Evolutionary conservation across 2,329 filamentous ascomycete genomes (phyloP), one percentile per base, ranked within the genome.

Genomic region (Fusarium brevicatenulatum): DNA sequence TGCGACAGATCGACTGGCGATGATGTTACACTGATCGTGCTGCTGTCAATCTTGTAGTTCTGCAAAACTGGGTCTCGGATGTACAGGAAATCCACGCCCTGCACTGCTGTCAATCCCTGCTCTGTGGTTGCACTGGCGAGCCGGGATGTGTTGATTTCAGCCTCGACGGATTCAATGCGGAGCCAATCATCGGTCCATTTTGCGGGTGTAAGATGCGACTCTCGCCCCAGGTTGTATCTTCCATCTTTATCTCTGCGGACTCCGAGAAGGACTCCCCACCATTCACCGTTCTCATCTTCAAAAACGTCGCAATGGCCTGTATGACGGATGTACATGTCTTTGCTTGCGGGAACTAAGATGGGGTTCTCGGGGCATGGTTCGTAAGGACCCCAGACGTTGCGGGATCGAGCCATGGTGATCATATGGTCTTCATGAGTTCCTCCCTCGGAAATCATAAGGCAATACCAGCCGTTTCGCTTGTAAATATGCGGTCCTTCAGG

Each of bases 381-480:
- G 4, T 68, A 68, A 7, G 65, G 65, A 8, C 65, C 65, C 65
- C 65, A 68, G 9, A 68, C 42, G 2, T 62, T 2, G 0, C 47
- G 47, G 10, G 63, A 68, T n/a, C 65, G 4, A 0, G 65, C 65
- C 65, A 68, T 68, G 1, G 65, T 68, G 25, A 68, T 68, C 55
- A 68, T 68, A 2, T 68, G 65, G 25, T 68, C 55, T 5, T 68
- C 55, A 1, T 68, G 55, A 4, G 65, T 68, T n/a, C 65, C 65
- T 1, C 65, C 65, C 2, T 68, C 65, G 1, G 65, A 68, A 2
- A 63, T 68, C 46, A 68, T 49, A 1, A 63, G 55, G 7, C 47
- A 68, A 16, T 68, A 68, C 65, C 65, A 68, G 12, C 47, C 65
- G 1, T 68, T 68, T 9, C 65, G 65, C 13, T 68, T 68, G 30